phyloP scores from a whole-genome alignment of 306 rosid genomes.

The Cicer bijugum region DNA sequence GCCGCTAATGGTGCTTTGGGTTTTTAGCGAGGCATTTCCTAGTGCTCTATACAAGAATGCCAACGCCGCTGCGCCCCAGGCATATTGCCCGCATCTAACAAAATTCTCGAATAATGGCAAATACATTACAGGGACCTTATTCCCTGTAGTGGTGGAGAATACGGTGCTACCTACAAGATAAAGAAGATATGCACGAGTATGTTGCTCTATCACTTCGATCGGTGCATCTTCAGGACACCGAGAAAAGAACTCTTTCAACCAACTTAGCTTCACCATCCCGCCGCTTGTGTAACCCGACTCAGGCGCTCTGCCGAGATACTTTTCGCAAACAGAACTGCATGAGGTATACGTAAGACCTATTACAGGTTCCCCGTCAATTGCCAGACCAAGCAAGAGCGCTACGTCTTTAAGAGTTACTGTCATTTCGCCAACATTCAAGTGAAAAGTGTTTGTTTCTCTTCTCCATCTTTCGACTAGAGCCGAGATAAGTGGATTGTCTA shows the following conservation, averaged over 20 bases:
- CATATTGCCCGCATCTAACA: conserved; percentile 78
- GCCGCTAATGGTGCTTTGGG: conserved; percentile 98
- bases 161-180: conserved; percentile 98
- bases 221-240: conserved; percentile 87
- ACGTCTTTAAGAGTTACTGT: conserved; percentile 92
- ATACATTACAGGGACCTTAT: conserved; percentile 99
- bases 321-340: conserved; percentile 83
- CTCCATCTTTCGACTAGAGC: conserved; percentile 99
- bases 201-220: conserved; percentile 70
- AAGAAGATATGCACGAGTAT: conserved; percentile 97
- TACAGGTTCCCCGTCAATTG: conserved; percentile 95
- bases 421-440: conserved; percentile 96
- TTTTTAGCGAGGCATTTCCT: conserved; percentile 92
- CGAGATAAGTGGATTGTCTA: conserved; percentile 96
- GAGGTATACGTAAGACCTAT: conserved; percentile 89
- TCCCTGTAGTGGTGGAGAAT: conserved; percentile 97
- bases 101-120: conserved; percentile 93
- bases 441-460: conserved; percentile 97
- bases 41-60: conserved; percentile 92
- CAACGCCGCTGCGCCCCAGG: conserved; percentile 96
- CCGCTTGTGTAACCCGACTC: conserved; percentile 95
- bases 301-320: conserved; percentile 78
- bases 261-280: conserved; percentile 99
- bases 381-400: conserved; percentile 85
- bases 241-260: conserved; percentile 94